Base-by-base conservation (phyloP, 1,284 basidiomycete genomes). In the Ganoderma multipileum region DNA sequence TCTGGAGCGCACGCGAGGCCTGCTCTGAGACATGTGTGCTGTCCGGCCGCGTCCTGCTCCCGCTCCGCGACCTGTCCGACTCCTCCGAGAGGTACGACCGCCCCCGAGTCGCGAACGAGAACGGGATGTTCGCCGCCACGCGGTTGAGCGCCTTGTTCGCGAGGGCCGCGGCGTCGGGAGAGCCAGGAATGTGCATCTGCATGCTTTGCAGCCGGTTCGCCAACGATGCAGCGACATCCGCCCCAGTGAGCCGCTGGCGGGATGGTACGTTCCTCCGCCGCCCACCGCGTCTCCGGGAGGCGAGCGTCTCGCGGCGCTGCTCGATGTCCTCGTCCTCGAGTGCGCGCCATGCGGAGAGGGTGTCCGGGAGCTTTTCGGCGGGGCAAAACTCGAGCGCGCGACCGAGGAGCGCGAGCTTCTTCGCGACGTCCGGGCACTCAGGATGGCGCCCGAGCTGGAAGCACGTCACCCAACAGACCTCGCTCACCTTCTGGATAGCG, bases 331-430 rank as follows among this genome's bases (percentile, higher is more conserved):
- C 88, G 62, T 83, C 83, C 77, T 92, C 90, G 61, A 92, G 75
- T 33, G 85, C 85, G 57, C 89, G 86, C 93, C 95, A 98, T 2
- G 88, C 84, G 0, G 82, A 79, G 23, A 98, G 84, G 33, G 97
- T 83, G 68, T 93, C 89, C 28, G 90, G 83, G 11, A 97, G 84
- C 71, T 89, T 87, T 61, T 95, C 94, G 0, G 92, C 77, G 1
- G 96, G 95, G 77, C 95, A 97, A n/a, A 97, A 85, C 74, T 95
- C 91, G 38, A 98, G 83, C 3, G 96, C 93, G 67, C 90, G 87
- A 3, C 93, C 95, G n/a, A 98, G 81, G 1, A 97, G 84, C 1
- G 80, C 81, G 71, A 94, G 82, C 75, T 92, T 94, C 74, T 89
- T 88, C 16, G 84, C 80, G 4, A 87, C 80, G 72, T 95, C 91